Conservation (phyloP, 768 basidiomycete species). For the Auricularia sp. region DNA sequence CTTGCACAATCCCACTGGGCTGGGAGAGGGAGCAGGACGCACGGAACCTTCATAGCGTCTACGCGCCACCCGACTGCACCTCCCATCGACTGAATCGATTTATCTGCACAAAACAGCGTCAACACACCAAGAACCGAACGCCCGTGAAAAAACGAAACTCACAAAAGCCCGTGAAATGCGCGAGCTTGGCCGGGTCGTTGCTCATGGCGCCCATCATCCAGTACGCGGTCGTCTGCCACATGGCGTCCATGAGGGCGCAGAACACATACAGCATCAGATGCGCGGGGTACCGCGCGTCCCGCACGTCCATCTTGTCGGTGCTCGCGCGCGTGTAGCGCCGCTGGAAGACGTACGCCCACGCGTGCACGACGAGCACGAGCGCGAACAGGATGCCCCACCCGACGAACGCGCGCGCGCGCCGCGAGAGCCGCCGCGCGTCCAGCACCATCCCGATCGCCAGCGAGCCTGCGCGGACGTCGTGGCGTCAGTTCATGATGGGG, state of each 20-base stretch:
- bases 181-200: slow-evolving; percentile 69
- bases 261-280: slow-evolving; percentile 56
- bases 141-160: slow-evolving; percentile 19
- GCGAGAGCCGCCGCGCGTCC: slow-evolving; percentile 42
- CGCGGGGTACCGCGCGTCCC: slow-evolving; percentile 41
- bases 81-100: slow-evolving; percentile 68
- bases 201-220: slow-evolving; percentile 84
- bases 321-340: slow-evolving; percentile 51
- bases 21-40: slow-evolving; percentile 17
- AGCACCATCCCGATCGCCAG: slow-evolving; percentile 59
- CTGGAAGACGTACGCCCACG: slow-evolving; percentile 72
- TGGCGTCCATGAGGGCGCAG: slow-evolving; percentile 66
- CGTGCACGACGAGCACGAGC: slow-evolving; percentile 55
- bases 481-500: neutral
- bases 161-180: slow-evolving; percentile 77
- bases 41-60: slow-evolving; percentile 55
- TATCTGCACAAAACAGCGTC: slow-evolving; percentile 30
- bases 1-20: slow-evolving; percentile 18
- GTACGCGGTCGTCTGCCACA: slow-evolving; percentile 79
- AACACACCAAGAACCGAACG: neutral
- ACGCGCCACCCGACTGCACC: slow-evolving; percentile 64
- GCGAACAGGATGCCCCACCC: slow-evolving; percentile 54
- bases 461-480: slow-evolving; percentile 21
- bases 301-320: slow-evolving; percentile 45
- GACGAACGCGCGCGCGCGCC: slow-evolving; percentile 60